Evolutionary conservation across 805 yeast genomes (phyloP), one percentile per base, ranked within the genome.

Genomic region (Candida pini): DNA sequence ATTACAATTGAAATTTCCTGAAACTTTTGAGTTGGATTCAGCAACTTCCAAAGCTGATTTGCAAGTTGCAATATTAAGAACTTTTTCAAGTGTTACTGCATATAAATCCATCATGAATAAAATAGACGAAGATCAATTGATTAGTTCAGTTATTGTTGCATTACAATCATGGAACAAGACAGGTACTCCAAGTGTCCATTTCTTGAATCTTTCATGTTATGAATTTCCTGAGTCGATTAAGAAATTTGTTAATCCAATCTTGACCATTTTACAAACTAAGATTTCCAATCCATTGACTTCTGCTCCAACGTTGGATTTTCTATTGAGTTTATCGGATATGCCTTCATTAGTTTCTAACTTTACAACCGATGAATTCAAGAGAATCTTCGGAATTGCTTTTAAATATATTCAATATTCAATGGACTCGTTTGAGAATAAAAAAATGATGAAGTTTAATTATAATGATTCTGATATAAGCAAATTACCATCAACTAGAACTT

Each of bases 351-450:
- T 84, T 1, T 69, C 85, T 1, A 80, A 80, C 47, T 81, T 86
- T 51, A 81, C 84, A 3, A 68, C 70, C 14, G 92, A 83, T 32
- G 95, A 87, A 47, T 81, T 70, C 53, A 81, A 78, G 48, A 66
- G 88, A 30, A 85, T 86, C 3, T 84, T 87, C 62, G 95, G 84
- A 2, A 82, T 87, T 53, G 81, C 88, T 1, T 83, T 87, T 62
- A 79, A 80, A 47, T 81, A 78, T 47, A 81, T 86, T 35, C 85
- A 83, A 49, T 79, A 78, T 49, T 75, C 86, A 2, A 66, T 71
- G 33, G 88, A 82, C 45, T 48, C 38, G 14, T 35, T 43, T 34
- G 42, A 33, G 18, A 55, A 18, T 33, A 41, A 23, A 40, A 37
- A 45, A 23, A 41, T 33, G n/a, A 34, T 34, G 8, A 31, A 51